These are phyloP conservation scores for Jacaranda mimosifolia DNA, from an alignment of 257 asterid species.

Conservation along the genomic window DNA sequence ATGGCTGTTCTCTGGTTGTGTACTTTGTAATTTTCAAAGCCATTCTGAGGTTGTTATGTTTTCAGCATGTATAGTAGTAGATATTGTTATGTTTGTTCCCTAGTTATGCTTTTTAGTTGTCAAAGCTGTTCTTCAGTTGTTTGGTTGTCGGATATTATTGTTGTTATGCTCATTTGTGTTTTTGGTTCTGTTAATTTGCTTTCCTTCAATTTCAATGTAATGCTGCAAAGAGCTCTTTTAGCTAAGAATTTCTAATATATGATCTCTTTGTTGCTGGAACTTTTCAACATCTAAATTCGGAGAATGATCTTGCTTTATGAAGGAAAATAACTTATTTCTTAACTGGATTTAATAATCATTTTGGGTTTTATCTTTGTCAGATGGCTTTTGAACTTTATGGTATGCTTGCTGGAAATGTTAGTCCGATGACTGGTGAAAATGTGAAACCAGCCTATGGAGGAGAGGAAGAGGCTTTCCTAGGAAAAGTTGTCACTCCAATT, in stretches of 20 bases:
- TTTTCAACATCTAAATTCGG: background rate
- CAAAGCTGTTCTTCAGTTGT: background rate
- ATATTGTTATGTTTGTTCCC: slow-evolving; percentile 1
- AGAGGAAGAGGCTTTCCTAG: slow-evolving; percentile 94
- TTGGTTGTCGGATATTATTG: background rate
- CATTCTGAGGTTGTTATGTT: background rate
- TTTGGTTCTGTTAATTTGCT: slow-evolving; percentile 17
- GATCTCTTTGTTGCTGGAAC: slow-evolving; percentile 4
- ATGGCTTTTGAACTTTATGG: slow-evolving; percentile 99
- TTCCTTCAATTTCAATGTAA: background rate
- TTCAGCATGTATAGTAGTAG: background rate
- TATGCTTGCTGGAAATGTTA: slow-evolving; percentile 98
- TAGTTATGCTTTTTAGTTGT: background rate
- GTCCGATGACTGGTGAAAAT: slow-evolving; percentile 97
- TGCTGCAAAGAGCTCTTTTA: background rate
- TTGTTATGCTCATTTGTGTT: background rate
- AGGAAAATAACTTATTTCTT: slow-evolving; percentile 8
- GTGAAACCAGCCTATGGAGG: slow-evolving; percentile 99
- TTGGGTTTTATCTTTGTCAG: slow-evolving; percentile 47
- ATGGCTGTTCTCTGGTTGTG: slow-evolving; percentile 1
- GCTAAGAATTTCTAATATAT: background rate
- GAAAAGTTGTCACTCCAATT: slow-evolving; percentile 92
- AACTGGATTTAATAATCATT: slow-evolving; percentile 19
- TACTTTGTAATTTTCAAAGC: background rate
- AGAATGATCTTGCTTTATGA: slow-evolving; percentile 18